phyloP scores from a whole-genome alignment of 257 asterid genomes.

The Solanum megistacrolobum region DNA sequence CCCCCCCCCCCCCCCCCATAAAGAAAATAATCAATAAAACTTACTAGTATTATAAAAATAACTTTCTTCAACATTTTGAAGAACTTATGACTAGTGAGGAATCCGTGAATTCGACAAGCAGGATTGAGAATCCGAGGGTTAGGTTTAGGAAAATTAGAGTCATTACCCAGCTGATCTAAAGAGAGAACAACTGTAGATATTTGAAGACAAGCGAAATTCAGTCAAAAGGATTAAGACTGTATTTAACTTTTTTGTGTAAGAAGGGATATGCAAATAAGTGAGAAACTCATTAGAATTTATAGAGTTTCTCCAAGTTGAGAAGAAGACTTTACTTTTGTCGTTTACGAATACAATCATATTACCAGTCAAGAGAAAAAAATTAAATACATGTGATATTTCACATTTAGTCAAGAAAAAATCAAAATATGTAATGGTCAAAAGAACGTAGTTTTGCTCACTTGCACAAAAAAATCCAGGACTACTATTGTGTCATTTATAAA shows the following conservation, averaged over 20 bases:
- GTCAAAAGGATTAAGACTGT: neutral
- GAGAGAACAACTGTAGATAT: neutral
- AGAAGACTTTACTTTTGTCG: neutral
- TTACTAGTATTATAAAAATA: no score
- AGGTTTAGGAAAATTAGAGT: neutral
- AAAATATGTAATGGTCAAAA: neutral
- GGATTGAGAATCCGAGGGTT: neutral
- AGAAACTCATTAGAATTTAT: neutral
- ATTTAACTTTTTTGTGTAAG: neutral
- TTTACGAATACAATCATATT: neutral
- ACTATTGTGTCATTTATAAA: neutral
- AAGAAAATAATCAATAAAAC: no score
- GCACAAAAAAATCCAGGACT: neutral
- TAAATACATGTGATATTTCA: neutral
- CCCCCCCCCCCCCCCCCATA: no score
- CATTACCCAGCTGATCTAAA: neutral
- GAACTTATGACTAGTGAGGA: conserved; percentile 11
- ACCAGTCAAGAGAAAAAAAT: no score
- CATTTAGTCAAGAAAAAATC: neutral
- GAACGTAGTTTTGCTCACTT: neutral
- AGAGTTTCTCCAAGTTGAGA: neutral
- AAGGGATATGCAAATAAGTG: neutral
- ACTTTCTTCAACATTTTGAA: conserved; percentile 29
- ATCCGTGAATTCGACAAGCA: neutral
- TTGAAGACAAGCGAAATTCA: neutral